These are phyloP conservation scores for Saururus chinensis DNA, from an alignment of 164 flowering plant species.

Conservation along the genomic window DNA sequence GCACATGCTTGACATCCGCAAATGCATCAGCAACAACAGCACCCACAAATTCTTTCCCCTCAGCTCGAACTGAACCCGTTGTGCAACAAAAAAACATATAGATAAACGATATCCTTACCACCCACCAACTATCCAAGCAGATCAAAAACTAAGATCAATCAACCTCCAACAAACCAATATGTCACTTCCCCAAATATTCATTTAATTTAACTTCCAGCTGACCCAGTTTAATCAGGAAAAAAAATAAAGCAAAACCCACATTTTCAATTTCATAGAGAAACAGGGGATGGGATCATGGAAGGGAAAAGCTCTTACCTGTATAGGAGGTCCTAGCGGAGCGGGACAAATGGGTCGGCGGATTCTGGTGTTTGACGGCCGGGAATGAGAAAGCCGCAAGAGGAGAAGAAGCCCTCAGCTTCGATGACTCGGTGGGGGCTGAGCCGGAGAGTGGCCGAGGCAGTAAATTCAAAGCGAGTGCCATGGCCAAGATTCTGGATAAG, in stretches of 20 bases:
- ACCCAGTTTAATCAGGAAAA: too few species aligned
- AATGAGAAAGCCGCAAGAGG: neutral
- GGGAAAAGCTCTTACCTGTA: neutral
- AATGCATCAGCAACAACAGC: conserved; percentile 44
- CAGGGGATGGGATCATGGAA: too few species aligned
- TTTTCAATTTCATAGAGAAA: too few species aligned
- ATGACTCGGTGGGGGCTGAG: neutral
- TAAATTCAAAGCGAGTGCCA: neutral
- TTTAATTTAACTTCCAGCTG: too few species aligned
- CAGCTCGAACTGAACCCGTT: conserved; percentile 35
- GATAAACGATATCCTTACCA: neutral
- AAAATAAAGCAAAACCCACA: neutral
- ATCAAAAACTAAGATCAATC: too few species aligned
- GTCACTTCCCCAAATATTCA: too few species aligned
- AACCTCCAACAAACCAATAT: neutral
- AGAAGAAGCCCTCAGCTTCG: neutral
- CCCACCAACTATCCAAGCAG: neutral
- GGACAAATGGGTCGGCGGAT: neutral
- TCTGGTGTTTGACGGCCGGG: neutral
- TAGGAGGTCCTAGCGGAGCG: neutral
- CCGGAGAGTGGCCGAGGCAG: neutral
- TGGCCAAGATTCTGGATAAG: neutral
- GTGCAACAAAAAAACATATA: neutral
- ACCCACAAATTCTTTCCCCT: conserved; percentile 42
- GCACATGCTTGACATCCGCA: conserved; percentile 67